Percentiles rank a stretch among this genome's conserved stretches.
These are phyloP conservation scores for Ilyonectria sp. DNA, from an alignment of 2,329 filamentous ascomycete species.

Conservation along the genomic window DNA sequence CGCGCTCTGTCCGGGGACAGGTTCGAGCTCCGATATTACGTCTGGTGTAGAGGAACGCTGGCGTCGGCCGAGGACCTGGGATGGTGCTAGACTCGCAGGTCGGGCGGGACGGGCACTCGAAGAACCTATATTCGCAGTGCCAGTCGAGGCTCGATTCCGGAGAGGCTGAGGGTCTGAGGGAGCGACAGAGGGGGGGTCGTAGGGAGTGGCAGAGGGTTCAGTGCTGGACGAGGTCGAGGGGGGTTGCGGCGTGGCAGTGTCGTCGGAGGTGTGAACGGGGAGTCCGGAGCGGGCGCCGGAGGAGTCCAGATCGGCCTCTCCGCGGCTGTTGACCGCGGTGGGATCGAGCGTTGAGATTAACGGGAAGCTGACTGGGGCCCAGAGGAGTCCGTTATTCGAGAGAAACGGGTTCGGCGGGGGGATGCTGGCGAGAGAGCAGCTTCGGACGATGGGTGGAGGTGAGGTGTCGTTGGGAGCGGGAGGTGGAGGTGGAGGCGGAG, in stretches of 20 bases:
- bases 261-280: slow-evolving; percentile 69
- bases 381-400: slow-evolving; percentile 37
- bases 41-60: slow-evolving; percentile 62
- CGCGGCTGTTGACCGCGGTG: slow-evolving; percentile 58
- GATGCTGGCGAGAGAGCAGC: slow-evolving; percentile 20
- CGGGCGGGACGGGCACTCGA: slow-evolving; percentile 49
- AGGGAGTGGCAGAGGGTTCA: slow-evolving; percentile 57
- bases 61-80: slow-evolving; percentile 69
- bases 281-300: slow-evolving; percentile 52
- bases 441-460: slow-evolving; percentile 26
- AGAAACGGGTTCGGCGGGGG: slow-evolving; percentile 5
- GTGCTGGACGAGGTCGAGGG: slow-evolving; percentile 64
- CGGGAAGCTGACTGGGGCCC: slow-evolving; percentile 44
- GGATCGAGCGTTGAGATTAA: slow-evolving; percentile 37
- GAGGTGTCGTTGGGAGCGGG: slow-evolving; percentile 34
- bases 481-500: slow-evolving; percentile 40
- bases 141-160: slow-evolving; percentile 48
- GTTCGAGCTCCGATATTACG: slow-evolving; percentile 50
- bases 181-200: slow-evolving; percentile 30
- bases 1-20: slow-evolving; percentile 39
- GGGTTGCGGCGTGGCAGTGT: slow-evolving; percentile 72
- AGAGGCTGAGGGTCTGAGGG: slow-evolving; percentile 44
- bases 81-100: slow-evolving; percentile 47
- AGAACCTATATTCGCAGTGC: slow-evolving; percentile 60
- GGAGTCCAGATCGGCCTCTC: slow-evolving; percentile 60